phyloP scores from a whole-genome alignment of 306 rosid genomes.

The Cucurbita moschata region DNA sequence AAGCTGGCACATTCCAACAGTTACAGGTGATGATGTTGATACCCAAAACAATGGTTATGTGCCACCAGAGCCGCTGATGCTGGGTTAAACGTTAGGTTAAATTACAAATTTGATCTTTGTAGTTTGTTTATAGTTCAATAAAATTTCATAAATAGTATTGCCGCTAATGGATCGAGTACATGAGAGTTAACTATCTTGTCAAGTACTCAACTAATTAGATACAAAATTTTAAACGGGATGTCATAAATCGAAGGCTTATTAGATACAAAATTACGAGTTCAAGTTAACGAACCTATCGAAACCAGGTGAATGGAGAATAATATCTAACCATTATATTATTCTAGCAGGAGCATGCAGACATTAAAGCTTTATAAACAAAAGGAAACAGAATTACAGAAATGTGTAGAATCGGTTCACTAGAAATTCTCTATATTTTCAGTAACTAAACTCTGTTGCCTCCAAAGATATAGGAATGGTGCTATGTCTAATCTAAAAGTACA shows the following conservation, averaged over 20 bases:
- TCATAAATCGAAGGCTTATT: too few species aligned
- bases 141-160: too few species aligned
- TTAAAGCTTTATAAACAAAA: background rate
- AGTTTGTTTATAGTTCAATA: too few species aligned
- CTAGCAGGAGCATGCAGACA: background rate
- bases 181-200: too few species aligned
- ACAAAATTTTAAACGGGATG: too few species aligned
- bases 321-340: background rate
- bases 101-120: too few species aligned
- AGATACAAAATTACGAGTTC: too few species aligned
- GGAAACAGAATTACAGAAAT: background rate
- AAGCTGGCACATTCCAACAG: slow-evolving; percentile 69
- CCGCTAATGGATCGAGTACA: too few species aligned
- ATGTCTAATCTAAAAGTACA: background rate
- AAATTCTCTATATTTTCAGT: background rate
- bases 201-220: too few species aligned
- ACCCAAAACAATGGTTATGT: slow-evolving; percentile 78
- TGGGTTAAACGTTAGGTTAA: too few species aligned
- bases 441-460: slow-evolving; percentile 9
- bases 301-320: too few species aligned
- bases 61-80: slow-evolving; percentile 30
- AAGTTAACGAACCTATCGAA: too few species aligned
- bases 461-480: slow-evolving; percentile 10
- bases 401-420: background rate
- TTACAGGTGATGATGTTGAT: slow-evolving; percentile 53